Evolutionary conservation across 2,329 filamentous ascomycete species (phyloP).

Genomic region (Paracoccidioides brasiliensis): DNA sequence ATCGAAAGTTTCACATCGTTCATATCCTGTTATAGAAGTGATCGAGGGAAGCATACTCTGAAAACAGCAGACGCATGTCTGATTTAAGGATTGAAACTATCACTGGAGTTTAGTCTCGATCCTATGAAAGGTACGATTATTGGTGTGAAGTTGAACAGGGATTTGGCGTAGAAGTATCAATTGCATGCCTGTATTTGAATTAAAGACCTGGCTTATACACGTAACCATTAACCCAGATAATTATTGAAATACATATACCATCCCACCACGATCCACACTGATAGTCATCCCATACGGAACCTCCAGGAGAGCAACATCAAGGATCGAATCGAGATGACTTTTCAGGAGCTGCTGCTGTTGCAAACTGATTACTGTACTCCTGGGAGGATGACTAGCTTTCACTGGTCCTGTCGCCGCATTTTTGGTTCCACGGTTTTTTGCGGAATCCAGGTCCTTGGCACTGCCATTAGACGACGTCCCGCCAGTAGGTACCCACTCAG

Average conservation of each 20-base stretch:
- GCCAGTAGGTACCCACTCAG: slow-evolving; percentile 44
- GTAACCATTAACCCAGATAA: not conserved
- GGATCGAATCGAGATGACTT: slow-evolving; percentile 75
- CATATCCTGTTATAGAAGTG: too few species aligned
- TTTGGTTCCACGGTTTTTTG: slow-evolving; percentile 27
- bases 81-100: too few species aligned
- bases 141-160: not conserved
- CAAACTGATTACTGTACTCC: slow-evolving; percentile 72
- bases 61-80: too few species aligned
- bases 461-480: slow-evolving; percentile 18
- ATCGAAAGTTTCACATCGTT: too few species aligned
- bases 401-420: slow-evolving; percentile 15
- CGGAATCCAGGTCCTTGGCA: slow-evolving; percentile 18
- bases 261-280: slow-evolving; percentile 75
- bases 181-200: not conserved
- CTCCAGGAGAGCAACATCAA: slow-evolving; percentile 80
- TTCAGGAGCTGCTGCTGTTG: slow-evolving; percentile 78
- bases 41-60: too few species aligned
- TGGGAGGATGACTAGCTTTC: slow-evolving; percentile 39
- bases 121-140: not conserved
- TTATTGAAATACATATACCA: slow-evolving; percentile 70
- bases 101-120: not conserved
- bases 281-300: slow-evolving; percentile 85
- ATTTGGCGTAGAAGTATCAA: not conserved
- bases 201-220: not conserved